Base-by-base conservation (phyloP, 2,329 filamentous ascomycete genomes). In the Teratosphaeria zuluensis region DNA sequence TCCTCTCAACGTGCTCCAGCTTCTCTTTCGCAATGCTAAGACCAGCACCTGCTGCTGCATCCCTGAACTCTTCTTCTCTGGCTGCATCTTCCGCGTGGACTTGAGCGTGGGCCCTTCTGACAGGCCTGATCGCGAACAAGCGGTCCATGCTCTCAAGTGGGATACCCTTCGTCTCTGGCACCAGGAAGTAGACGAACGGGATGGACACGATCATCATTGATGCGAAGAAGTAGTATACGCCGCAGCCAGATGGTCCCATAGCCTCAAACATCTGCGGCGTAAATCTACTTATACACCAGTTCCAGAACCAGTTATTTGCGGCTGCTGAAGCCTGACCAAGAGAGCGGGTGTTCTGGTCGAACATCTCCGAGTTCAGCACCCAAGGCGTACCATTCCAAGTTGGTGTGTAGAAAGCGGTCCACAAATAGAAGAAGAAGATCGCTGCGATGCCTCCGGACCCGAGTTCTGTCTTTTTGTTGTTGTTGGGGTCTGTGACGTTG, bases 401-500 rank as follows among this genome's bases (percentile, higher is more conserved):
- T 2, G 76, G 86, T 0, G 85, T 88, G 74, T 90, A 91, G 71
- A 69, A 65, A 19, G 67, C 82, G 0, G 86, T 88, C 83, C 84
- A 89, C 0, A 89, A 77, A 67, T 89, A 89, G 75, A 89, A 88
- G 77, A 89, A 88, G 72, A 85, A 84, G 60, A 87, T 79, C 35
- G 84, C 84, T 0, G 81, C 81, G 57, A 84, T 82, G 14, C 84
- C 84, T 19, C 77, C 80, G 52, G 65, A 70, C 31, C 69, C 74
- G 57, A 78, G 75, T 8, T 63, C 70, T 5, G 67, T 67, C 3
- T 56, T 69, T 1, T 70, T 58, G 38, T 19, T 53, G 21, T 28
- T 72, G 2, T 54, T 57, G 35, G 56, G 35, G 24, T 56, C 53
- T 21, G 48, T 58, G 42, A 35, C 28, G 19, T 59, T 53, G 52